A percentile compares a stretch with the other conserved stretches of the same genome.
Conservation (phyloP, 2,329 filamentous ascomycete species). For the Epichloe sp. region DNA sequence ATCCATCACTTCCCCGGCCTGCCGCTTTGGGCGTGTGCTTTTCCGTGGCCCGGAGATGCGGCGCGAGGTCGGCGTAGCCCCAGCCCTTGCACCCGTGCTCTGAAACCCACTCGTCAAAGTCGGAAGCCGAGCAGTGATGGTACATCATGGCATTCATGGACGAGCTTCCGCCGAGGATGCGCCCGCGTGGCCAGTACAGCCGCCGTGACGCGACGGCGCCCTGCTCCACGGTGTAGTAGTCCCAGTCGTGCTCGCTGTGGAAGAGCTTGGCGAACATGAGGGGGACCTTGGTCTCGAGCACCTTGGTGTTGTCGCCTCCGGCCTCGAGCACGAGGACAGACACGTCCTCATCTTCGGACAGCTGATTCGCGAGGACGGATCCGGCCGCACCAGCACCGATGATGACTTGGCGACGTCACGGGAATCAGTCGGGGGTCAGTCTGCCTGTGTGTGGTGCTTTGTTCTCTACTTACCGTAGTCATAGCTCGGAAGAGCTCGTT, state of each 20-base stretch:
- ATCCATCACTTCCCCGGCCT: slow-evolving; percentile 6
- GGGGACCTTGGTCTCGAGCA: slow-evolving; percentile 9
- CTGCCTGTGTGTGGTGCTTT: background rate
- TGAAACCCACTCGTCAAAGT: slow-evolving; percentile 11
- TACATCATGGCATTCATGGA: slow-evolving; percentile 15
- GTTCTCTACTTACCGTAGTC: background rate
- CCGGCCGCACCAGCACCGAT: slow-evolving; percentile 17
- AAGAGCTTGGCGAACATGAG: slow-evolving; percentile 10
- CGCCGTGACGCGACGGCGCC: slow-evolving; percentile 9
- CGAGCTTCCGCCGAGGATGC: slow-evolving; percentile 11
- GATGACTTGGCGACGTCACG: slow-evolving; percentile 8
- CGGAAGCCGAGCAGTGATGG: slow-evolving; percentile 10
- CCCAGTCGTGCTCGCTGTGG: slow-evolving; percentile 13
- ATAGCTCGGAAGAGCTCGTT: slow-evolving; percentile 4
- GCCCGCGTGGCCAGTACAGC: slow-evolving; percentile 13
- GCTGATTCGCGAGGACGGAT: slow-evolving; percentile 17
- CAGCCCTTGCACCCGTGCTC: slow-evolving; percentile 9
- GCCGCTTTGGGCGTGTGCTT: slow-evolving; percentile 7
- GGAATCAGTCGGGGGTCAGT: background rate
- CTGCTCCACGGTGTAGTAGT: slow-evolving; percentile 12
- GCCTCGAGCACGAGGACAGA: slow-evolving; percentile 11
- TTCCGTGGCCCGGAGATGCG: slow-evolving; percentile 10
- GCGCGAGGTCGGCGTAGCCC: slow-evolving; percentile 10
- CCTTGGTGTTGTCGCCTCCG: slow-evolving; percentile 8
- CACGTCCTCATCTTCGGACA: slow-evolving; percentile 13